Conservation (phyloP, 768 basidiomycete species). For the Termitomyces sp. region DNA sequence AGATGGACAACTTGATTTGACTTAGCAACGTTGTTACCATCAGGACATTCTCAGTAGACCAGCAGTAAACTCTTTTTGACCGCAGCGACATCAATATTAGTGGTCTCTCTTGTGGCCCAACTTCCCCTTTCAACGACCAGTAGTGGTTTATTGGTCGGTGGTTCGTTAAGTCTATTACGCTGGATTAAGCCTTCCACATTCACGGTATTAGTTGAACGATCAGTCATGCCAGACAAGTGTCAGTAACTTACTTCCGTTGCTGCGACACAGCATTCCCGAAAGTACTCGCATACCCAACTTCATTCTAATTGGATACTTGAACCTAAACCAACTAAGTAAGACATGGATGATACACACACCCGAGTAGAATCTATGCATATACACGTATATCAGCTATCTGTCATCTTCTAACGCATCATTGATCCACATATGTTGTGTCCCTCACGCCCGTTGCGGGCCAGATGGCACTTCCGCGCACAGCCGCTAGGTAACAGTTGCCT, state of each 20-base stretch:
- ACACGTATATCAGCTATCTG: conserved; percentile 4
- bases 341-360: neutral
- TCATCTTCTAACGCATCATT: conserved; percentile 14
- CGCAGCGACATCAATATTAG: neutral
- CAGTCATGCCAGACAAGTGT: neutral
- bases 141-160: too few species aligned
- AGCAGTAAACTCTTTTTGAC: neutral
- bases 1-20: neutral
- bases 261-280: neutral
- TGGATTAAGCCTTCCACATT: neutral
- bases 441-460: conserved; percentile 19
- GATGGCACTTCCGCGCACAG: conserved; percentile 29
- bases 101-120: neutral
- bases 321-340: neutral
- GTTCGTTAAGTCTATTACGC: neutral
- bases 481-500: conserved; percentile 5
- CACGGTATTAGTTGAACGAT: neutral
- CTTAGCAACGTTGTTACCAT: neutral
- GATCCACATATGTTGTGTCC: conserved; percentile 8
- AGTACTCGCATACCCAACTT: neutral
- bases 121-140: neutral
- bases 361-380: neutral
- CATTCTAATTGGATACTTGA: neutral
- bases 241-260: neutral
- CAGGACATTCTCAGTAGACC: neutral